Conservation (phyloP, 1,139 yeast species). For the Petasospora fabianii region DNA sequence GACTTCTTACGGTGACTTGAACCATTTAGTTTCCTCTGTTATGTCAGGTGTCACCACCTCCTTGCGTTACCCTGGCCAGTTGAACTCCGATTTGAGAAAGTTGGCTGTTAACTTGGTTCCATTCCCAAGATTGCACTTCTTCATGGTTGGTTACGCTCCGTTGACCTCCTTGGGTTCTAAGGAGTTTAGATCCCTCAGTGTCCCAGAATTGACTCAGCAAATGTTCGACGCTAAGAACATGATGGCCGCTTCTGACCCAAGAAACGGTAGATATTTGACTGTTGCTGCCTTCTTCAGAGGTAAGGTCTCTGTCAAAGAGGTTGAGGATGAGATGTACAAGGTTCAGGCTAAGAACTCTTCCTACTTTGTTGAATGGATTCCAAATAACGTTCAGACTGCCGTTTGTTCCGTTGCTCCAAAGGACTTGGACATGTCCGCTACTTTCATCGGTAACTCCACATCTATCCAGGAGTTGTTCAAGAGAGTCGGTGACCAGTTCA, state of each 20-base stretch:
- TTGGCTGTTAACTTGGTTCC: constrained; percentile 98
- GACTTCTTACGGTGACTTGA: constrained; percentile 82
- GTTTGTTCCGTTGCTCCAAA: constrained; percentile 91
- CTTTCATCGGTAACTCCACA: constrained; percentile 94
- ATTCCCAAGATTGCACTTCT: constrained; percentile 98
- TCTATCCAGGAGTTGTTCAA: constrained; percentile 98
- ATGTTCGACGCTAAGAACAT: constrained; percentile 98
- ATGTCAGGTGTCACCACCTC: constrained; percentile 97
- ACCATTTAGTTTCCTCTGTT: constrained; percentile 93
- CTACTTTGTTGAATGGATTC: constrained; percentile 99
- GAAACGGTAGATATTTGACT: constrained; percentile 96
- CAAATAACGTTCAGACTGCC: constrained; percentile 98
- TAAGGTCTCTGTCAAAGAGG: constrained; percentile 96
- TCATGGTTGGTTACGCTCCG: constrained; percentile 96
- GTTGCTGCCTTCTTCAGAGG: constrained; percentile 96
- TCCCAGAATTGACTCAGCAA: constrained; percentile 91
- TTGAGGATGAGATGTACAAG: constrained; percentile 89
- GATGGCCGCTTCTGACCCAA: constrained; percentile 98
- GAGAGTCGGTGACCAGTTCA: constrained; percentile 94
- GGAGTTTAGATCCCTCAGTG: constrained; percentile 85
- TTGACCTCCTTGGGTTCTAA: constrained; percentile 90
- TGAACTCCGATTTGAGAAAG: constrained; percentile 94
- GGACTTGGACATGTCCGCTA: constrained; percentile 88
- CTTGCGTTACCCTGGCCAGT: constrained; percentile 92
- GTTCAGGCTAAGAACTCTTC: constrained; percentile 92